phyloP scores from a whole-genome alignment of 495 filamentous ascomycete genomes.

The Neurospora sp. region DNA sequence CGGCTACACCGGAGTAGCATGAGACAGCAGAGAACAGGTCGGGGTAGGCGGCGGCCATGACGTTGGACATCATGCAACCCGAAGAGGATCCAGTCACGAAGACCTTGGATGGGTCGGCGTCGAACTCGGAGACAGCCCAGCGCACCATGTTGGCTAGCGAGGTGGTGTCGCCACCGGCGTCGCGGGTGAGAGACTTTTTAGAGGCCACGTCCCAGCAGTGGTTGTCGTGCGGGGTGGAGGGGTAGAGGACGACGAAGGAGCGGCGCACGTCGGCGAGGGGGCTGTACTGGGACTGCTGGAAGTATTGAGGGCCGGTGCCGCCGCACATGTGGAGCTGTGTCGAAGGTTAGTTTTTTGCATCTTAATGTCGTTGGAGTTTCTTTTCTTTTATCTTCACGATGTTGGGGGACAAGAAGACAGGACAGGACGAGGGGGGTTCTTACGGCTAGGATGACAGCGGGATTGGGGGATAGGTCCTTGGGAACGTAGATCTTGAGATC shows the following conservation, averaged over 20 bases:
- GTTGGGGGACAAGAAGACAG: not conserved
- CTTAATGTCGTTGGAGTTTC: not conserved
- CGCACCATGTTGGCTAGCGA: conserved; percentile 44
- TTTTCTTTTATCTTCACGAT: not conserved
- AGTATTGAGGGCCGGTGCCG: conserved; percentile 32
- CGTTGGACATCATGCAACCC: conserved; percentile 44
- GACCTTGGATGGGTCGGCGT: conserved; percentile 33
- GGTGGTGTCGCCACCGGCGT: conserved; percentile 40
- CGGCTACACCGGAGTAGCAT: conserved; percentile 29
- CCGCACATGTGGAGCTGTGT: conserved; percentile 28
- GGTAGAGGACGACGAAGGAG: conserved; percentile 40
- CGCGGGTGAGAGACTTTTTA: conserved; percentile 32
- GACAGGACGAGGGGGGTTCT: not conserved
- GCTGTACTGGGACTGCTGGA: conserved; percentile 27
- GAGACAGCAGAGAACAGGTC: conserved; percentile 32
- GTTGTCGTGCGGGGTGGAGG: conserved; percentile 26
- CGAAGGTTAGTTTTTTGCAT: not conserved
- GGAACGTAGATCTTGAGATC: conserved; percentile 31
- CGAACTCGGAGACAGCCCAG: conserved; percentile 35
- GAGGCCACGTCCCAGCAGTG: conserved; percentile 42
- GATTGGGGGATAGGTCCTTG: conserved; percentile 22
- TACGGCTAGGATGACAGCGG: conserved; percentile 32
- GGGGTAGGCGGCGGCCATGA: conserved; percentile 26
- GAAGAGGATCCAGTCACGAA: conserved; percentile 39
- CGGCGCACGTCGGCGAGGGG: conserved; percentile 25